Percentiles rank a stretch among this genome's conserved stretches.
These are phyloP conservation scores for Dissophora ornata DNA, from an alignment of 192 early-diverging fungal species.

Conservation along the genomic window DNA sequence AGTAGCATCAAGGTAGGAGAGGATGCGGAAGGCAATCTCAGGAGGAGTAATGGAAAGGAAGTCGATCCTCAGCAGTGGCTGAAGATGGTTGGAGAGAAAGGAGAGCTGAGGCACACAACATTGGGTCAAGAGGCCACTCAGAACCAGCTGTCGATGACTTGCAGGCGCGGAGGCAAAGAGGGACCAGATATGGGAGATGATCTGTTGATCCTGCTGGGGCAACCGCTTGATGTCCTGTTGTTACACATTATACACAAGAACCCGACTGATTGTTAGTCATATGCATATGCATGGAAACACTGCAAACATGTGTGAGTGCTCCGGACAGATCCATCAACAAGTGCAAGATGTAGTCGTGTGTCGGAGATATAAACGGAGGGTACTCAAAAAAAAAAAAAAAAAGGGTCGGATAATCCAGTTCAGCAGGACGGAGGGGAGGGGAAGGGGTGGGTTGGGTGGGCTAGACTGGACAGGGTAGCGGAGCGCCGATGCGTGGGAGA, in stretches of 20 bases:
- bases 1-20: constrained; percentile 92
- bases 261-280: too few species aligned
- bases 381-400: too few species aligned
- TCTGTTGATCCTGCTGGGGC: constrained; percentile 64
- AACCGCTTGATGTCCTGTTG: constrained; percentile 68
- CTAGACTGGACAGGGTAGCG: too few species aligned
- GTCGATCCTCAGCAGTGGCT: constrained; percentile 83
- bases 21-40: constrained; percentile 86
- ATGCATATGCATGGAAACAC: too few species aligned
- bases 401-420: too few species aligned
- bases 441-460: too few species aligned
- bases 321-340: too few species aligned
- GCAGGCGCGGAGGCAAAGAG: constrained; percentile 75
- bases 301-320: too few species aligned
- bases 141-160: constrained; percentile 71
- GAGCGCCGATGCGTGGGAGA: too few species aligned
- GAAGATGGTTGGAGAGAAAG: constrained; percentile 76
- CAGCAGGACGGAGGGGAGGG: too few species aligned
- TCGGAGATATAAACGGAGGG: neutral
- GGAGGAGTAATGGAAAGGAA: constrained; percentile 79
- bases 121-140: constrained; percentile 81
- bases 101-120: constrained; percentile 92
- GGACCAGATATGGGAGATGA: constrained; percentile 78
- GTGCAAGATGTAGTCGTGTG: too few species aligned
- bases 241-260: neutral